phyloP scores from a whole-genome alignment of 495 filamentous ascomycete genomes.

The Chaetomium cochliodes region DNA sequence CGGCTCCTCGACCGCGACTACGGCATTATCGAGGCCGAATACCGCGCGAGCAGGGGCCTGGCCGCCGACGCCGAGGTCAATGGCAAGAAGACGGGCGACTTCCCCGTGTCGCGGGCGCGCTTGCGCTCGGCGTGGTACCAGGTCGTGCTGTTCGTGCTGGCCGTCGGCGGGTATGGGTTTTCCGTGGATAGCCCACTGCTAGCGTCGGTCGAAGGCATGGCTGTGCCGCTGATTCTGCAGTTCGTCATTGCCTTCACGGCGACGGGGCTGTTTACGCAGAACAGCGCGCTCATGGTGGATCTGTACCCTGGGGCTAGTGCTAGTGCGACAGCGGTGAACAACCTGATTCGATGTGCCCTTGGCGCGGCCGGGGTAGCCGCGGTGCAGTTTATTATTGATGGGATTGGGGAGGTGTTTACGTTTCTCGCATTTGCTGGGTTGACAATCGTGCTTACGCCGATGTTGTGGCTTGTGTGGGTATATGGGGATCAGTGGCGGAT shows the following conservation, averaged over 20 bases:
- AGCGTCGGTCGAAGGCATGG: neutral
- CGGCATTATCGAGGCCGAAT: neutral
- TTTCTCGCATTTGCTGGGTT: neutral
- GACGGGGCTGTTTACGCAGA: neutral
- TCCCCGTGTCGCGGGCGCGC: neutral
- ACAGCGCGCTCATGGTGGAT: neutral
- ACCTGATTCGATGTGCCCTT: neutral
- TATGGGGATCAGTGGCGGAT: neutral
- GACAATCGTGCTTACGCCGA: neutral
- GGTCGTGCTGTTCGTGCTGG: neutral
- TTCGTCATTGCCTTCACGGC: neutral
- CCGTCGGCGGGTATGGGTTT: neutral
- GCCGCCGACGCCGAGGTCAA: neutral
- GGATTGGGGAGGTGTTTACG: neutral
- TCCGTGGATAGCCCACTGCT: neutral
- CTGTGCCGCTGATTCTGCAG: neutral
- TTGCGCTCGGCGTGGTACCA: neutral
- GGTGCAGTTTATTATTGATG: neutral
- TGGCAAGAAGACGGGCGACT: neutral
- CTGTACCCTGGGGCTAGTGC: neutral
- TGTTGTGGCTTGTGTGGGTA: neutral
- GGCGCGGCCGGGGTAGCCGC: neutral
- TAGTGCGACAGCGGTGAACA: neutral
- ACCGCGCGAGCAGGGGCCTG: neutral
- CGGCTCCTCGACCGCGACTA: neutral